These are phyloP conservation scores for Wickerhamiella siamensis DNA, from an alignment of 805 yeast genomes.

Conservation along the genomic window DNA sequence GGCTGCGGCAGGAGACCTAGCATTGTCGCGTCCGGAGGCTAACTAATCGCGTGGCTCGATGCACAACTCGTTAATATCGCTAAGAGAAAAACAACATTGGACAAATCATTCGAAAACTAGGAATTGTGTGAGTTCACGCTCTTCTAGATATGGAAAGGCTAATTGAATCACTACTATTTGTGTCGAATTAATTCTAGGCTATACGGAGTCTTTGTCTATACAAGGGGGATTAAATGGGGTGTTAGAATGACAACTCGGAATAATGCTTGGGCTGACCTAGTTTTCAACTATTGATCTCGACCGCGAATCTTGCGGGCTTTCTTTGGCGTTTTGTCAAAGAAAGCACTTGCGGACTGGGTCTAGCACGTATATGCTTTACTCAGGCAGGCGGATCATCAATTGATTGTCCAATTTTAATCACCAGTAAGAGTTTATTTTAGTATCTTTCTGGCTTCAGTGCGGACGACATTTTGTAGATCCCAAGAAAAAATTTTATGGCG, in stretches of 20 bases:
- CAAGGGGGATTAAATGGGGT: no score
- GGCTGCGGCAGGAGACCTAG: slow-evolving; percentile 33
- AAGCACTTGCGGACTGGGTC: neutral
- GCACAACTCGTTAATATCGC: no score
- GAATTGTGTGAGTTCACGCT: no score
- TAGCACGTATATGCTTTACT: neutral
- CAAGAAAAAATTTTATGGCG: no score
- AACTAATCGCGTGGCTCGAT: neutral
- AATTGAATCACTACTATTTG: no score
- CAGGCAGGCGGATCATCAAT: neutral
- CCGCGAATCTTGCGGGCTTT: neutral
- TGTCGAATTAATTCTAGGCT: no score
- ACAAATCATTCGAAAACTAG: no score
- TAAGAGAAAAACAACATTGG: no score
- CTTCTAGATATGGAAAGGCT: no score
- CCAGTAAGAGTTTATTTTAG: neutral
- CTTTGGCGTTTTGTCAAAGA: neutral
- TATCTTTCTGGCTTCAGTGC: neutral
- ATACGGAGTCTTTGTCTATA: no score
- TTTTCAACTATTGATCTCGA: neutral
- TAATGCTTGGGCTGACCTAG: no score
- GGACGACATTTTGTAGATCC: neutral
- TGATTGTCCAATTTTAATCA: neutral
- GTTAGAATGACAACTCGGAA: no score
- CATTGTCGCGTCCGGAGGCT: slow-evolving; percentile 8